Evolutionary conservation across 495 filamentous ascomycete genomes (phyloP).

Genomic region (Tuber indicum): DNA sequence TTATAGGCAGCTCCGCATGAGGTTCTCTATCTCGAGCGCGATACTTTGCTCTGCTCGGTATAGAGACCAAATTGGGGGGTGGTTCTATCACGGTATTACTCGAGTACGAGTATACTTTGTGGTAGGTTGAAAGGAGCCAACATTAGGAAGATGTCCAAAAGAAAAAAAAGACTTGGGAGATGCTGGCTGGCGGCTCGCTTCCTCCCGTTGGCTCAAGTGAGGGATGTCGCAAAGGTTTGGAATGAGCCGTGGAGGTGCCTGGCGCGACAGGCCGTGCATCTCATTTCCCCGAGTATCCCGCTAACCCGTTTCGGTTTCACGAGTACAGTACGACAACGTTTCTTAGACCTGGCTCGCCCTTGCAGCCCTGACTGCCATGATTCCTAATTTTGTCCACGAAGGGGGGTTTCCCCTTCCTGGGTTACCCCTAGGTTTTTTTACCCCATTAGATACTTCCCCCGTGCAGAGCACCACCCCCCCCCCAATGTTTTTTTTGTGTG

Average conservation of each 20-base stretch:
- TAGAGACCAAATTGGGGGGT: neutral
- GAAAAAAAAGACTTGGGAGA: neutral
- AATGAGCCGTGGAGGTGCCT: slow-evolving; percentile 24
- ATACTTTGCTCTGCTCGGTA: neutral
- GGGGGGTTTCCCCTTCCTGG: neutral
- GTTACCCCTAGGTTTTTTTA: neutral
- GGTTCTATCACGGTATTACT: neutral
- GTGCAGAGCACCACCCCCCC: slow-evolving; percentile 25
- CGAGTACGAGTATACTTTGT: neutral
- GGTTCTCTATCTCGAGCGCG: neutral
- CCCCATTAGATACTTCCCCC: slow-evolving; percentile 9
- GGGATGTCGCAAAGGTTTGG: slow-evolving; percentile 13
- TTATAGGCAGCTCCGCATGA: neutral
- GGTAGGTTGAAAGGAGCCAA: neutral
- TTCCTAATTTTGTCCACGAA: neutral
- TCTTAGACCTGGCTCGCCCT: neutral
- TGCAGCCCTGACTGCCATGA: neutral
- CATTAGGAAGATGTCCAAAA: neutral
- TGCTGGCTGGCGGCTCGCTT: neutral
- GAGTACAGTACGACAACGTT: slow-evolving; percentile 7
- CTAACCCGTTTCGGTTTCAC: slow-evolving; percentile 28
- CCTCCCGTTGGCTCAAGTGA: neutral
- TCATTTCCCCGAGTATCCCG: slow-evolving; percentile 34
- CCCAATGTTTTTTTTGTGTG: neutral
- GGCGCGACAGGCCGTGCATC: slow-evolving; percentile 35